Evolutionary conservation across 179 eudicot species (phyloP), one percentile per base, ranked within the genome.

Genomic region (Actinidia arguta): DNA sequence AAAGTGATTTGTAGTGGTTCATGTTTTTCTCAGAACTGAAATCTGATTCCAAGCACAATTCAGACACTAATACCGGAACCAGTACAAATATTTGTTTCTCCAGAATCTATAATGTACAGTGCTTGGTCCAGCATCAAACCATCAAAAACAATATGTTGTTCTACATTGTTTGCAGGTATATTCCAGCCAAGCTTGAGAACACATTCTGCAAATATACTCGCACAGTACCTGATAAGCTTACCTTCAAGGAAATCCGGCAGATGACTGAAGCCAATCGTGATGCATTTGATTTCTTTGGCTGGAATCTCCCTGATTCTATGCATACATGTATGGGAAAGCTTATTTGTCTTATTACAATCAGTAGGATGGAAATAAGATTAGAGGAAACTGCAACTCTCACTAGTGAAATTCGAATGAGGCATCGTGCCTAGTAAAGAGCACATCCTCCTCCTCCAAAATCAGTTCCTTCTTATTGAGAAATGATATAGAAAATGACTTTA

Each of bases 161-260:
- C 9, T 22, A 3, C 27, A 54, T 82, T 62, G 24, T 59, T 31
- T 82, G 81, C 88, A 93, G 96, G 92, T 93, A 80, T 62, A 79
- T 84, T 56, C 93, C 94, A 8, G 91, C 87, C 9, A 85, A 91
- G 78, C 72, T 93, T 0, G 97, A 93, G 88, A 91, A 90, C 88
- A 90, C 91, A 17, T 93, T 93, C 76, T 92, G 94, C 89, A 89
- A 93, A 82, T 92, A 90, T 67, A 88, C 91, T 22, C 88, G 63
- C 17, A 91, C 91, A 0, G 59, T 59, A 11, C 91, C 92, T 6
- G 95, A 90, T 76, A 93, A 92, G 82, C 86, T 93, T 36, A 85
- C 87, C 0, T 78, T 87, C 17, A 87, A 85, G 54, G 94, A 93
- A 78, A 64, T 93, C 2, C 92, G 97, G 95, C 70, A 78, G 36